Base-by-base conservation (phyloP, 148 eudicot genomes). In the Salicornia ramosissima region DNA sequence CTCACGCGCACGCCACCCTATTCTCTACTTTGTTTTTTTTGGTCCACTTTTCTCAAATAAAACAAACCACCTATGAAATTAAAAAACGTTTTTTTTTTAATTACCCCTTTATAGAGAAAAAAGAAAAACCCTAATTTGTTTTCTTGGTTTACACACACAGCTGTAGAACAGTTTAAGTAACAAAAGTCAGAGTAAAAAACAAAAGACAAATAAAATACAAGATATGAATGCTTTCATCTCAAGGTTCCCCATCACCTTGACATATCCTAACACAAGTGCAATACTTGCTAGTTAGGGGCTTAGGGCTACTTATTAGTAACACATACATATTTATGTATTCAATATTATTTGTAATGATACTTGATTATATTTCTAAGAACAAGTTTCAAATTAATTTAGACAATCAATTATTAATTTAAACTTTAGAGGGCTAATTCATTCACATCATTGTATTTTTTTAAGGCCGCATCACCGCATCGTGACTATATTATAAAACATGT, bases 221-320 rank as follows among this genome's bases (percentile, higher is more conserved):
- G 50, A 36, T 9, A 15, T 21, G 19, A 43, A 28, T n/a, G 36
- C 21, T 64, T 22, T 45, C 65, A 45, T 25, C 54, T 71, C 74
- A 59, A 71, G 74, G 57, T 70, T 59, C 53, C 73, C 56, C 64
- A 29, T 58, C 34, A 58, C 66, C 57, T 70, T 70, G 30, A 54
- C 71, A 40, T 22, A 36, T 3, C 40, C 8, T 36, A 36, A 34
- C 59, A 31, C 50, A 25, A 19, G 45, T 46, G 15, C 5, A 22
- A 52, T 46, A 19, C 25, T 39, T 39, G 47, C 65, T 65, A 31
- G 68, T 31, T 65, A 31, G n/a, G n/a, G n/a, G n/a, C n/a, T n/a
- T n/a, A 3, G 65, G 42, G 19, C 24, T 45, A 11, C 24, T 26
- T 9, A 47, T 8, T 12, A n/a, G n/a, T n/a, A 64, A 22, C 49